Evolutionary conservation across 2,329 filamentous ascomycete species (phyloP).

Genomic region (Colletotrichum sp.): DNA sequence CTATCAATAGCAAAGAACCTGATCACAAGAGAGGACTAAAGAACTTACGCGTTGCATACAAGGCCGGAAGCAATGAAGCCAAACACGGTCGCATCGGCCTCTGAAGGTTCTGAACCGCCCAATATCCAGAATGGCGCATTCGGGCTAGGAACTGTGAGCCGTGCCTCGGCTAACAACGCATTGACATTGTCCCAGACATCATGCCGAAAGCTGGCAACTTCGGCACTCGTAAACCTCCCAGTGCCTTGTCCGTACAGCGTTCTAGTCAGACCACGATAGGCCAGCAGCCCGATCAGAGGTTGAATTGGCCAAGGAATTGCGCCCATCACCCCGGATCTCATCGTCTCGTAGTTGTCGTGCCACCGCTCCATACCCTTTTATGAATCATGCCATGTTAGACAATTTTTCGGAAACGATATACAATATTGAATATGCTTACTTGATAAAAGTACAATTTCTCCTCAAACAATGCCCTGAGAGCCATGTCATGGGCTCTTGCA

Average conservation of each 20-base stretch:
- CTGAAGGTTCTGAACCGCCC: slow-evolving; percentile 57
- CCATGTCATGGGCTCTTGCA: slow-evolving; percentile 53
- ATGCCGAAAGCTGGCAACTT: slow-evolving; percentile 47
- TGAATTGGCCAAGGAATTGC: slow-evolving; percentile 57
- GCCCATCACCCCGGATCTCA: slow-evolving; percentile 57
- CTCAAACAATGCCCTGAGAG: slow-evolving; percentile 60
- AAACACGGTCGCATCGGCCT: slow-evolving; percentile 62
- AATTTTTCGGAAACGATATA: background rate
- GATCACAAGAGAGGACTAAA: background rate
- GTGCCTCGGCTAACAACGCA: slow-evolving; percentile 45
- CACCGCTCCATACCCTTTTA: slow-evolving; percentile 57
- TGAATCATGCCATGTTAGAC: background rate
- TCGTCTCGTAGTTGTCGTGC: slow-evolving; percentile 63
- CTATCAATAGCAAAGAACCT: background rate
- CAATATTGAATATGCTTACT: background rate
- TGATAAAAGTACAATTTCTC: slow-evolving; percentile 64
- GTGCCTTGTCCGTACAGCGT: slow-evolving; percentile 64
- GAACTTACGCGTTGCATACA: slow-evolving; percentile 57
- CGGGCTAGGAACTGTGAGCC: slow-evolving; percentile 23
- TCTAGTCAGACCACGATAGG: slow-evolving; percentile 44
- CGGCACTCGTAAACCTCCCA: slow-evolving; percentile 52
- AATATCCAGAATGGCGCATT: slow-evolving; percentile 60
- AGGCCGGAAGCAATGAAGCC: slow-evolving; percentile 61
- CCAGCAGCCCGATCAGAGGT: slow-evolving; percentile 54
- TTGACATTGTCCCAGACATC: slow-evolving; percentile 62